phyloP scores from a whole-genome alignment of 2,329 filamentous ascomycete genomes.

The Trichoderma hamatum region DNA sequence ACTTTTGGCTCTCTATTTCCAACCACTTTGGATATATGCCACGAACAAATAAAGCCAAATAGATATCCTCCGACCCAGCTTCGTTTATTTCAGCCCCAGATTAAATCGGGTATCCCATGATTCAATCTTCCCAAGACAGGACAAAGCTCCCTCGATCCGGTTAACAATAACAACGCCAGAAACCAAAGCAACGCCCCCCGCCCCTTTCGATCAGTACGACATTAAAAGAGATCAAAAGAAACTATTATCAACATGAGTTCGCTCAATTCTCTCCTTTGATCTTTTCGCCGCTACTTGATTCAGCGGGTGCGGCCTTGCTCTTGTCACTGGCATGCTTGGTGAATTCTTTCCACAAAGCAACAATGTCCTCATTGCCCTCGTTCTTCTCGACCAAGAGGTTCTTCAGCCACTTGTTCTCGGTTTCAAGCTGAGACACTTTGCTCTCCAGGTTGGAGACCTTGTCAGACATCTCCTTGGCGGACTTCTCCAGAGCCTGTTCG shows the following conservation, averaged over 20 bases:
- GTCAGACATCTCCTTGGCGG: slow-evolving; percentile 80
- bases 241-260: background rate
- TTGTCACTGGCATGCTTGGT: slow-evolving; percentile 44
- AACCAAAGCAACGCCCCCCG: slow-evolving; percentile 23
- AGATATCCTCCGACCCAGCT: slow-evolving; percentile 16
- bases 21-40: slow-evolving; percentile 24
- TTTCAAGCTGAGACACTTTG: slow-evolving; percentile 75
- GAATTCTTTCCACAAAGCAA: slow-evolving; percentile 56
- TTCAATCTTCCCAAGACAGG: slow-evolving; percentile 15
- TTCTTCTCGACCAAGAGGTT: slow-evolving; percentile 82
- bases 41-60: slow-evolving; percentile 13
- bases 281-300: slow-evolving; percentile 31
- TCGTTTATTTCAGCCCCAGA: slow-evolving; percentile 15
- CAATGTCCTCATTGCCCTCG: slow-evolving; percentile 59
- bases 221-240: background rate
- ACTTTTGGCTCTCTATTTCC: slow-evolving; percentile 14
- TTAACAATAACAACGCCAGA: slow-evolving; percentile 19
- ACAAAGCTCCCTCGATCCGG: slow-evolving; percentile 4
- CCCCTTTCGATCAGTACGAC: background rate
- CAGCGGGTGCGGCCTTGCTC: slow-evolving; percentile 35
- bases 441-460: slow-evolving; percentile 75
- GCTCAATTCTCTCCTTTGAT: slow-evolving; percentile 22
- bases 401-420: slow-evolving; percentile 81
- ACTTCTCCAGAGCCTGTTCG: slow-evolving; percentile 80
- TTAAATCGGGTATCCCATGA: slow-evolving; percentile 16